Conservation (phyloP, 1,284 basidiomycete genomes). For the Cutaneotrichosporon sp. region DNA sequence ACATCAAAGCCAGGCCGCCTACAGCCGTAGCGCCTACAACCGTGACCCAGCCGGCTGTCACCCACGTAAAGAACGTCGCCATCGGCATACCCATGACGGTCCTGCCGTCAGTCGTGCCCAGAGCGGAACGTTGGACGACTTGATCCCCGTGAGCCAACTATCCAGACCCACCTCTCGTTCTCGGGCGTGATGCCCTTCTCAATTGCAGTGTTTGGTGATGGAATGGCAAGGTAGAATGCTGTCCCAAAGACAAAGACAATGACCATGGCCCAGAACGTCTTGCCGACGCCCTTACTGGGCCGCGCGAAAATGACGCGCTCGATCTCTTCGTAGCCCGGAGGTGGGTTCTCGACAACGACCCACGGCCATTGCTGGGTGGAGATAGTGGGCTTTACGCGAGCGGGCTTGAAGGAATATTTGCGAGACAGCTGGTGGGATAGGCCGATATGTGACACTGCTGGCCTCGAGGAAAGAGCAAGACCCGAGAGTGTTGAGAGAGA, state of each 20-base stretch:
- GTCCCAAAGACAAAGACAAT: constrained; percentile 4
- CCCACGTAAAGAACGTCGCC: constrained; percentile 5
- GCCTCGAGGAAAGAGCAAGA: neutral
- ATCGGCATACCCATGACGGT: constrained; percentile 9
- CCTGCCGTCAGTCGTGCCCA: constrained; percentile 12
- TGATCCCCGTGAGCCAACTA: no score
- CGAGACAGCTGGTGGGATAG: neutral
- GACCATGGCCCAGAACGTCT: constrained; percentile 10
- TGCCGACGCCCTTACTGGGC: neutral
- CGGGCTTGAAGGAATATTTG: no score
- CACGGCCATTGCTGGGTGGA: constrained; percentile 17
- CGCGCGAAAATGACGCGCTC: constrained; percentile 24
- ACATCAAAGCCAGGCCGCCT: constrained; percentile 2
- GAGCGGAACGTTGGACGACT: no score
- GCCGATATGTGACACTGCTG: neutral
- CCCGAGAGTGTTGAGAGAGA: no score
- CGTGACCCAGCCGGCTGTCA: constrained; percentile 3
- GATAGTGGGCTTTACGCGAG: neutral
- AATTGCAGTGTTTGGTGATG: constrained; percentile 4
- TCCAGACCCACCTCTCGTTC: constrained; percentile 9
- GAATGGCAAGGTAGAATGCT: constrained; percentile 6
- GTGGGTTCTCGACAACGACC: constrained; percentile 8
- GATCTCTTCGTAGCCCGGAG: constrained; percentile 3
- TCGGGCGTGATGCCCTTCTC: neutral
- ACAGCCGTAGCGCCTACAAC: neutral